Conservation (phyloP, 257 asterid genomes). For the Nyctanthes arbortristis region DNA sequence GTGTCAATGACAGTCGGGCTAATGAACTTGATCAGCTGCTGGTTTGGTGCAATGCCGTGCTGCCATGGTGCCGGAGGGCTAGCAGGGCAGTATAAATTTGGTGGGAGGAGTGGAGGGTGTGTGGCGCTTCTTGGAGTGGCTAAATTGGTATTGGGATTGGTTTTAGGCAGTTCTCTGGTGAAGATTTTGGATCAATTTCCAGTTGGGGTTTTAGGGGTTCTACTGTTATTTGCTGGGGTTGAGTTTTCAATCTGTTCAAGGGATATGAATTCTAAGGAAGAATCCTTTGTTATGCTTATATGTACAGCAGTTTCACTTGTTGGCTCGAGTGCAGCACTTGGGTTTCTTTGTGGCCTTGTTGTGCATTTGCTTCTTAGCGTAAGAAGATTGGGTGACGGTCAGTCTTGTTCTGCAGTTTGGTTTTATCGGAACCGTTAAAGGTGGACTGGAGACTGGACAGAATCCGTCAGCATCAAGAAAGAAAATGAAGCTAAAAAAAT, state of each 20-base stretch:
- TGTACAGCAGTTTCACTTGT: conserved; percentile 72
- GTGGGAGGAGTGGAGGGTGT: conserved; percentile 76
- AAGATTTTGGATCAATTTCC: conserved; percentile 60
- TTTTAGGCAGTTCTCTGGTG: conserved; percentile 67
- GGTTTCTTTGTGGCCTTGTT: conserved; percentile 69
- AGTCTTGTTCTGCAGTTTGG: conserved; percentile 35
- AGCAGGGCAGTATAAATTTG: conserved; percentile 83
- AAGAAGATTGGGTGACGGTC: conserved; percentile 37
- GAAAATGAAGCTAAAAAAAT: not conserved
- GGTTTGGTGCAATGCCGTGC: conserved; percentile 87
- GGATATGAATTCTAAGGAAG: conserved; percentile 65
- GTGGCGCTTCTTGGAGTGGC: conserved; percentile 76
- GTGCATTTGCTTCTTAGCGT: conserved; percentile 53
- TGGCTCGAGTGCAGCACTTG: conserved; percentile 74
- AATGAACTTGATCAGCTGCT: conserved; percentile 75
- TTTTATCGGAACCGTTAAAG: conserved; percentile 22
- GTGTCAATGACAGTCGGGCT: conserved; percentile 70
- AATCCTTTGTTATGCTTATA: conserved; percentile 59
- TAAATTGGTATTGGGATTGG: conserved; percentile 57
- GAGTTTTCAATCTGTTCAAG: conserved; percentile 64
- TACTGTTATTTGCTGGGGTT: conserved; percentile 73
- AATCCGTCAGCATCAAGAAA: no score
- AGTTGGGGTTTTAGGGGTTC: conserved; percentile 66
- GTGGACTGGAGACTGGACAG: not conserved
- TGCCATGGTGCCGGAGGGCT: conserved; percentile 93